Base-by-base conservation (phyloP, 768 basidiomycete species). In the Tephrocybe rancida region DNA sequence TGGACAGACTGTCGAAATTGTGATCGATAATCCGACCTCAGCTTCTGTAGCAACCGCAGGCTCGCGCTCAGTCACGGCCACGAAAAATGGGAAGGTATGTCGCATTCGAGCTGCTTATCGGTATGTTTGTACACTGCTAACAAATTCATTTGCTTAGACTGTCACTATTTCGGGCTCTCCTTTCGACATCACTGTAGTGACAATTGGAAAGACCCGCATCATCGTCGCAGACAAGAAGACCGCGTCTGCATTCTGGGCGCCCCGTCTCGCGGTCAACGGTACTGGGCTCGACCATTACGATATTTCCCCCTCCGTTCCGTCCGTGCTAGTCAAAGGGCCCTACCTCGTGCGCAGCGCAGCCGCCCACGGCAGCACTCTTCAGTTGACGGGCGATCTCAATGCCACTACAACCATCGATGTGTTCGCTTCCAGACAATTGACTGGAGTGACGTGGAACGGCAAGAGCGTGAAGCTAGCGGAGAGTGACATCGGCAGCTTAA, bases 381-480 rank as follows among this genome's bases (percentile, higher is more conserved):
- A 58, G 11, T 58, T 73, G 32, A 68, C 72, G 11, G 87, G 88
- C 1, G 88, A 89, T 61, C 63, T 87, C 26, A 78, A 83, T 52
- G 70, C 70, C 19, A 75, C 73, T 13, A 81, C 76, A 3, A 70
- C 70, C 34, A 73, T 88, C 29, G 81, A 76, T 19, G 72, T 88
- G 26, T 76, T 87, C 54, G 82, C 81, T 0, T 76, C 83, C 0
- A 67, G 72, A 2, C 55, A 60, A 2, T 67, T 82, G 58, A 72
- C 52, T 1, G 57, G 66, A 0, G 68, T 89, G 22, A 75, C 76
- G 3, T 89, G 87, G 87, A 89, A 89, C 56, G 87, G 85, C 4
- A 65, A 25, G 3, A 6, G 50, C 5, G 61, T 86, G 18, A 56
- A 61, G 44, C 65, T 69, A 1, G 60, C 69, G 14, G 42, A 48